Evolutionary conservation across 768 basidiomycete species (phyloP), one percentile per base, ranked within the genome.

Genomic region (Postia placenta): DNA sequence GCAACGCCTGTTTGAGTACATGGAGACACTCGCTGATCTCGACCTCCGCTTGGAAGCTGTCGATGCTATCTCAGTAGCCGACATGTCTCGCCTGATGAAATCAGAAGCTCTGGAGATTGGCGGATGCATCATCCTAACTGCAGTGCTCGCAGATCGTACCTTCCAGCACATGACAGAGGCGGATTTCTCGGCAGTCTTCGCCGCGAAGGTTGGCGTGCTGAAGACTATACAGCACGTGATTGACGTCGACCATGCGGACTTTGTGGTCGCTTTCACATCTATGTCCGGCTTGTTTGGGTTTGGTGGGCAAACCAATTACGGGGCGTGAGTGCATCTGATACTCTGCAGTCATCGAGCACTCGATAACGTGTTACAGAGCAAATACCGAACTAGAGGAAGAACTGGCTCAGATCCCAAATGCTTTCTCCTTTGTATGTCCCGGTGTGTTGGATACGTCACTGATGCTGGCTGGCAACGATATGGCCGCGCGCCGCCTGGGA

Each of bases 211-310:
- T 2, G 25, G 45, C 7, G 56, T 52, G 9, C 47, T 58, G 38
- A 14, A 28, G 15, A 30, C 38, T 2, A 40, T 56, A 9, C 39
- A 50, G 24, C 23, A 46, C 23, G 42, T 44, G 5, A 15, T 56
- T 11, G 25, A 42, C 5, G 38, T 58, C 11, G 20, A 47, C 7
- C 19, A 20, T 2, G 36, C 56, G 6, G 59, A 60, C 33, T 60
- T 55, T 38, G n/a, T 53, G 12, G 49, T 60, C 14, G 45, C 52
- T 7, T 58, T 58, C 45, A 56, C 55, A 2, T 56, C 57, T n/a
- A 49, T 58, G 7, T 47, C 50, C n/a, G 54, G 50, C 5, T 23
- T 56, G 27, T 42, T 59, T 19, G 55, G 60, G 2, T 47, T 45
- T 26, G 40, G 46, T 1, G 53, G 53, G 3, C 60, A 56, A 35